Percentiles rank a stretch among this genome's conserved stretches.
phyloP scores from a whole-genome alignment of 2,329 filamentous ascomycete species.

The Byssothecium circinans region DNA sequence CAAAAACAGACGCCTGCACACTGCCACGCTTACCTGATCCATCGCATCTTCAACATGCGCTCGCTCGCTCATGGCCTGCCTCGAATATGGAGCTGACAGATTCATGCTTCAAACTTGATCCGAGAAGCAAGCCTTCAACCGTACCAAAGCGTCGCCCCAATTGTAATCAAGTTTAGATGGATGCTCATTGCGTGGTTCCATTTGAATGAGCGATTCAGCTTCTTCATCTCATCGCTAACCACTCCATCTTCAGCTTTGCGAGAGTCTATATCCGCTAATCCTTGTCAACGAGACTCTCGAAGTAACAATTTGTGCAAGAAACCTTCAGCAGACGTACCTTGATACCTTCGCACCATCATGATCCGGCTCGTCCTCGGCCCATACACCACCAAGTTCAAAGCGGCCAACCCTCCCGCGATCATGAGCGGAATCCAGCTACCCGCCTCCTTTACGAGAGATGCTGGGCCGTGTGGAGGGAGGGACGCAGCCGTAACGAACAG shows the following conservation, averaged over 20 bases:
- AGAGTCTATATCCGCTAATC: conserved; percentile 21
- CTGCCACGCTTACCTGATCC: neutral
- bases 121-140: conserved; percentile 25
- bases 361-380: conserved; percentile 38
- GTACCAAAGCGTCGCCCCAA: conserved; percentile 35
- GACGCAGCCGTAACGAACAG: conserved; percentile 39
- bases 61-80: too few species aligned
- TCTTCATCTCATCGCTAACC: conserved; percentile 19
- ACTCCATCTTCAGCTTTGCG: neutral
- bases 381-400: conserved; percentile 41
- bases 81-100: too few species aligned
- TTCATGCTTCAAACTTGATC: conserved; percentile 10
- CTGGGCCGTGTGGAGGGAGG: conserved; percentile 35
- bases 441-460: conserved; percentile 25
- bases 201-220: conserved; percentile 39
- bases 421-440: conserved; percentile 30
- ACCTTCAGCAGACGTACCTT: conserved; percentile 20
- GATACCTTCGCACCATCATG: conserved; percentile 40
- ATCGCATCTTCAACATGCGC: too few species aligned
- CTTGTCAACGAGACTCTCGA: conserved; percentile 2
- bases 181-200: conserved; percentile 48
- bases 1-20: too few species aligned
- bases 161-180: conserved; percentile 46
- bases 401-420: conserved; percentile 34
- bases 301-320: neutral